Conservation (phyloP, 2,329 filamentous ascomycete species). For the Teratosphaeria zuluensis region DNA sequence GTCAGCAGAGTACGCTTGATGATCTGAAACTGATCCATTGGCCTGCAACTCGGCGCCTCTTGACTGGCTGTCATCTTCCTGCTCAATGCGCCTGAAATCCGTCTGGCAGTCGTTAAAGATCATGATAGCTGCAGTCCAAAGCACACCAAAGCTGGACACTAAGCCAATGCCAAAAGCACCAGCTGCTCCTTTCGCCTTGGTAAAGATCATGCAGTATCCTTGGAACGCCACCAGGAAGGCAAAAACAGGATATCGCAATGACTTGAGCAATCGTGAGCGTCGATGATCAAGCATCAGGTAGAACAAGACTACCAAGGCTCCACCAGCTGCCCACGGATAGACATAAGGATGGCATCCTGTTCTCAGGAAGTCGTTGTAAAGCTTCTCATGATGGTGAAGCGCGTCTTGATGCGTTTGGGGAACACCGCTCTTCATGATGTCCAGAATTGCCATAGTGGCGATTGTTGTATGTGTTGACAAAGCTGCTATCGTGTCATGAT, state of each 20-base stretch:
- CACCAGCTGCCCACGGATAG: constrained; percentile 34
- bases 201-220: constrained; percentile 34
- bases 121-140: constrained; percentile 45
- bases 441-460: not conserved
- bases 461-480: not conserved
- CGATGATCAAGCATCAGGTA: constrained; percentile 44
- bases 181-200: constrained; percentile 40
- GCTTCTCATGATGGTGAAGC: constrained; percentile 26
- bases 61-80: not conserved
- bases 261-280: constrained; percentile 28
- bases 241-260: constrained; percentile 38
- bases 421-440: not conserved
- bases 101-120: constrained; percentile 46
- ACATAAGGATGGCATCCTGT: constrained; percentile 34
- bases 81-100: constrained; percentile 48
- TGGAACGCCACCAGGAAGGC: constrained; percentile 34
- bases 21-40: not conserved
- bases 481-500: not conserved
- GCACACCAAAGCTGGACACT: constrained; percentile 42
- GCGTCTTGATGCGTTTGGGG: constrained; percentile 18
- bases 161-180: constrained; percentile 48
- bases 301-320: constrained; percentile 33
- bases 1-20: not conserved
- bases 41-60: not conserved
- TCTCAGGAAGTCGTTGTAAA: constrained; percentile 31